Base-by-base conservation (phyloP, 306 rosid genomes). In the Trichosanthes truncata region DNA sequence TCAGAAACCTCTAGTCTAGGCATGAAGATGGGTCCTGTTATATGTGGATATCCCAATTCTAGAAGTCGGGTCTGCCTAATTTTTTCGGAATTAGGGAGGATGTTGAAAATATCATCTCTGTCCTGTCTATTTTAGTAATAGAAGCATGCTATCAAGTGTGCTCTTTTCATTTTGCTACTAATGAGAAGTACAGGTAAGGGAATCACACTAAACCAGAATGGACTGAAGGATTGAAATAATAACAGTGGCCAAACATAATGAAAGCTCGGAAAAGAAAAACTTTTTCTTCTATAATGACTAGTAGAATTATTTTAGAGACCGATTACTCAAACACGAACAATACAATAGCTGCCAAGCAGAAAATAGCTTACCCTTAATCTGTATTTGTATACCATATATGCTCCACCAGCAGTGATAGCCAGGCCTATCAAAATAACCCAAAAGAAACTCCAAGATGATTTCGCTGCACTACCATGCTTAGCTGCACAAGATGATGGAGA, bases 381-480 rank as follows among this genome's bases (percentile, higher is more conserved):
- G 81, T 96, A 91, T 82, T 96, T 96, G 99, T 96, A 96, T 46
- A 96, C 88, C 49, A 91, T 93, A 88, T 96, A 93, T 53, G 89
- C 98, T 60, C 97, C 99, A 57, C 86, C 92, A 80, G 85, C 93
- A 75, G 99, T 93, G 73, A 96, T 21, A 40, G 81, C 89, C 88
- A 96, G 81, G 84, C 96, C 97, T 56, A 85, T 14, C 84, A 93
- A 62, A 80, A 96, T 89, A 69, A 93, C 85, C 98, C 98, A 96
- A 81, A 89, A 88, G 80, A 90, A 93, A 76, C 88, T 61, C 99
- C 99, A 96, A 18, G 89, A 89, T 79, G 98, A 91, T 82, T 57
- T 86, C 66, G 87, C 85, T 81, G 79, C 87, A 36, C 84, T 79
- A 41, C 89, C 93, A 69, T 86, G 84, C 86, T 96, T 96, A 85